phyloP scores from a whole-genome alignment of 305 asterid genomes.

The Striga hermonthica region DNA sequence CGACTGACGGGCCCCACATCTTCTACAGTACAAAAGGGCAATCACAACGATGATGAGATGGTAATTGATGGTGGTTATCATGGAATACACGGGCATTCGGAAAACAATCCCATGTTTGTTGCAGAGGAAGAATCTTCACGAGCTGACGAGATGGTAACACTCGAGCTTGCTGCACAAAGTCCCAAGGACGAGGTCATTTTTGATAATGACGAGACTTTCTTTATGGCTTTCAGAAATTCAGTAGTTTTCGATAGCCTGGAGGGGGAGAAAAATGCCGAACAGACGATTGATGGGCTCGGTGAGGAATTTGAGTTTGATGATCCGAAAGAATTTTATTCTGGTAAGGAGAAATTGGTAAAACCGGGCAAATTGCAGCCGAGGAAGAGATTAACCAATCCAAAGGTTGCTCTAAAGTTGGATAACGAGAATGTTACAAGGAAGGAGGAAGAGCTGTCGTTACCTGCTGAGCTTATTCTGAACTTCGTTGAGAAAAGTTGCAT shows the following conservation, averaged over 20 bases:
- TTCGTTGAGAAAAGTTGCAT: conserved; percentile 52
- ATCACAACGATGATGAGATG: conserved; percentile 32
- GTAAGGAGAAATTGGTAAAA: conserved; percentile 47
- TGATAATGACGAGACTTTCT: conserved; percentile 38
- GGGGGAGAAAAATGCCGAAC: conserved; percentile 50
- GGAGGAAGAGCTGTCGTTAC: conserved; percentile 33
- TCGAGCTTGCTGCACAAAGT: conserved; percentile 51
- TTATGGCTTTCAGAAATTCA: conserved; percentile 54
- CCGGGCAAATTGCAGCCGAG: conserved; percentile 45
- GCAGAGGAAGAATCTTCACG: conserved; percentile 43
- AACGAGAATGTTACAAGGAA: conserved; percentile 39
- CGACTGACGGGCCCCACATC: conserved; percentile 60
- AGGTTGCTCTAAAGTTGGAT: conserved; percentile 34
- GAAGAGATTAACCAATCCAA: conserved; percentile 48
- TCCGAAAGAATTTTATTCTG: conserved; percentile 75
- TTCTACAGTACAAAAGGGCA: conserved; percentile 32
- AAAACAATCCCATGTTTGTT: conserved; percentile 31
- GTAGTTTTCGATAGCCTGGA: conserved; percentile 41
- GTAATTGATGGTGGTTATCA: conserved; percentile 38
- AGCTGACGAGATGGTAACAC: conserved; percentile 50
- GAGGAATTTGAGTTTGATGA: conserved; percentile 83
- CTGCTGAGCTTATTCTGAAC: conserved; percentile 72
- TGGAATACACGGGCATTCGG: conserved; percentile 33
- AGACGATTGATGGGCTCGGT: conserved; percentile 38
- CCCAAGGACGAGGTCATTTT: conserved; percentile 45